Evolutionary conservation across 2,329 filamentous ascomycete genomes (phyloP), one percentile per base, ranked within the genome.

Genomic region (Aureobasidium sp.): DNA sequence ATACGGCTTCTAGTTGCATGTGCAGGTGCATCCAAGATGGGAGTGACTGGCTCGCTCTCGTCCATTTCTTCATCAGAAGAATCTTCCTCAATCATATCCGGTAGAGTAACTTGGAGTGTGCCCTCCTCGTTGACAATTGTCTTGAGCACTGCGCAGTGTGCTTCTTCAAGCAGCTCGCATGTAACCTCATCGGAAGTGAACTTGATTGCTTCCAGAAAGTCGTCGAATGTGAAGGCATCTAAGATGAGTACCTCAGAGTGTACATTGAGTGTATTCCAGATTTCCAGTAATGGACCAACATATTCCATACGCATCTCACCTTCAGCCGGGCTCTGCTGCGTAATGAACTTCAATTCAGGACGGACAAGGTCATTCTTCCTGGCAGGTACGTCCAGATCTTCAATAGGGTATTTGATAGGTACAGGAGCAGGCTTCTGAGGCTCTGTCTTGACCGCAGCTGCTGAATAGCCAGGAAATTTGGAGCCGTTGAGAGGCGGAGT

Each of bases 221-320:
- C 94, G 72, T 99, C 94, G 69, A 97, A 95, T 0, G 93, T 97
- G 71, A 99, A 99, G 0, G 93, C 97, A 73, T 99, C 94, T 30
- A 99, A 81, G 69, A 90, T 85, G 71, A 96, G 96, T 21, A 97
- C 88, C 69, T 96, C 91, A 70, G 91, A 96, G 71, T 97, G 97
- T n/a, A 99, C 93, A 69, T 97, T 99, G 37, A 99, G 81, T 0
- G 92, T 97, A 68, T 97, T 91, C 94, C 94, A 99, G 0, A 90
- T 90, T 75, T 97, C 93, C 29, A 99, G 77, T 16, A 97, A 78
- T 2, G 86, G 82, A 0, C 92, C 91, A n/a, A 97, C 84, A 3
- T 91, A 93, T 68, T 88, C 86, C 85, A 93, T 94, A 25, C 86
- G 77, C 59, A 97, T 85, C 42, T 86, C 84, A 47, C 69, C 72